These are phyloP conservation scores for Marasmius tenuissimus DNA, from an alignment of 1,284 basidiomycete genomes.

Conservation along the genomic window DNA sequence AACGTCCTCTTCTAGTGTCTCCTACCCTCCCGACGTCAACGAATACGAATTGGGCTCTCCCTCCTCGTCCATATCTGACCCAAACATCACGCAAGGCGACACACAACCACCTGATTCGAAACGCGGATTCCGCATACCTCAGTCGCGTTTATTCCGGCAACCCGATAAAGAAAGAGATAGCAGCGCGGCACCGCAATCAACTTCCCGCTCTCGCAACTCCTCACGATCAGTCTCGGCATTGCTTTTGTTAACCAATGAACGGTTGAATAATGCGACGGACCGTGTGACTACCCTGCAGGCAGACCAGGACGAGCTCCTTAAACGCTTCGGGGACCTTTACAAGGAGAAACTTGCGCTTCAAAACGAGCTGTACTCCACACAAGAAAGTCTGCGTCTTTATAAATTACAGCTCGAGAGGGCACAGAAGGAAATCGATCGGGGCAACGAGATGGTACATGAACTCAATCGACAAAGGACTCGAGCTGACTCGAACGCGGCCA, in stretches of 20 bases:
- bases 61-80: not conserved
- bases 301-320: constrained; percentile 26
- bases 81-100: not conserved
- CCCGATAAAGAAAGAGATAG: not conserved
- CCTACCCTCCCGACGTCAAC: not conserved
- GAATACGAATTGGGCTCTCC: not conserved
- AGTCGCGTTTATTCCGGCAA: not conserved
- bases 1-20: not conserved
- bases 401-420: constrained; percentile 40
- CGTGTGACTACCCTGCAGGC: constrained; percentile 33
- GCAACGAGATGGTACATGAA: constrained; percentile 8
- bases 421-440: constrained; percentile 25
- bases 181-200: not conserved
- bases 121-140: not conserved
- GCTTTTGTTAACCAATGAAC: constrained; percentile 29
- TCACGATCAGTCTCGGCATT: constrained; percentile 25
- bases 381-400: constrained; percentile 35
- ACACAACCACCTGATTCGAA: not conserved
- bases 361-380: constrained; percentile 27
- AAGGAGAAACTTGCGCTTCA: constrained; percentile 26
- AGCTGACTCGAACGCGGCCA: constrained; percentile 8
- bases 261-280: constrained; percentile 29
- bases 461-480: constrained; percentile 5
- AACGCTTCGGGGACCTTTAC: constrained; percentile 24
- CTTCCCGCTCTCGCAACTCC: constrained; percentile 11